phyloP scores from a whole-genome alignment of 225 moss, liverwort and hornwort species.

The Pseudoscleropodium purum region DNA sequence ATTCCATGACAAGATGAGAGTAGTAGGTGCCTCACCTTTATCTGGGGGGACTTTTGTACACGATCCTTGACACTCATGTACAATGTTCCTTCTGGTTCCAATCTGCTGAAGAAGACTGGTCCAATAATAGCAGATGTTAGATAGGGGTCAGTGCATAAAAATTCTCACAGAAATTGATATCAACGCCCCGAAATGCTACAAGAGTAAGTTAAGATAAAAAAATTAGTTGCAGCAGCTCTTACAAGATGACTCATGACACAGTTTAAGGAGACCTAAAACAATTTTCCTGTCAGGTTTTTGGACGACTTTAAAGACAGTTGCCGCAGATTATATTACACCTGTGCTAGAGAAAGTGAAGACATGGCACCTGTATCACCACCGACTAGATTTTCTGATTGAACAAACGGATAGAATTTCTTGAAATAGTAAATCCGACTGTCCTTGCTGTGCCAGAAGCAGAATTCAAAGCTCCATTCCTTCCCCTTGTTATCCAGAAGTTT shows the following conservation, averaged over 20 bases:
- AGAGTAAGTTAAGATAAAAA: background rate
- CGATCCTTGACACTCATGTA: slow-evolving; percentile 80
- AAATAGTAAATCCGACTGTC: slow-evolving; percentile 97
- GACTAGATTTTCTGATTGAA: slow-evolving; percentile 82
- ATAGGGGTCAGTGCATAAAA: background rate
- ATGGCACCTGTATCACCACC: slow-evolving; percentile 93
- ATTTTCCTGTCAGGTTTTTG: background rate
- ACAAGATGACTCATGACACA: background rate
- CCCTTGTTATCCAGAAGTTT: slow-evolving; percentile 80
- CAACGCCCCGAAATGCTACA: background rate
- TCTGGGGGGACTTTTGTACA: slow-evolving; percentile 61
- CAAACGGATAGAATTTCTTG: slow-evolving; percentile 94
- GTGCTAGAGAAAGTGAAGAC: background rate
- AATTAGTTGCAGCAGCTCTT: background rate
- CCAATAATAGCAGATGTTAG: background rate
- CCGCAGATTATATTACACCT: background rate
- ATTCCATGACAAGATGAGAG: background rate
- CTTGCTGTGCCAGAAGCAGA: slow-evolving; percentile 99
- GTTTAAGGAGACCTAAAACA: background rate
- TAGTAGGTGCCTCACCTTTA: slow-evolving; percentile 38
- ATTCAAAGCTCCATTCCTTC: slow-evolving; percentile 92
- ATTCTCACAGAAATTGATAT: background rate
- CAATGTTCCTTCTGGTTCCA: slow-evolving; percentile 91
- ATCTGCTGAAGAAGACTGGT: slow-evolving; percentile 92
- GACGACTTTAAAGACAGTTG: background rate